Evolutionary conservation across 139 green algal species (phyloP).

Genomic region (Monoraphidium neglectum): DNA sequence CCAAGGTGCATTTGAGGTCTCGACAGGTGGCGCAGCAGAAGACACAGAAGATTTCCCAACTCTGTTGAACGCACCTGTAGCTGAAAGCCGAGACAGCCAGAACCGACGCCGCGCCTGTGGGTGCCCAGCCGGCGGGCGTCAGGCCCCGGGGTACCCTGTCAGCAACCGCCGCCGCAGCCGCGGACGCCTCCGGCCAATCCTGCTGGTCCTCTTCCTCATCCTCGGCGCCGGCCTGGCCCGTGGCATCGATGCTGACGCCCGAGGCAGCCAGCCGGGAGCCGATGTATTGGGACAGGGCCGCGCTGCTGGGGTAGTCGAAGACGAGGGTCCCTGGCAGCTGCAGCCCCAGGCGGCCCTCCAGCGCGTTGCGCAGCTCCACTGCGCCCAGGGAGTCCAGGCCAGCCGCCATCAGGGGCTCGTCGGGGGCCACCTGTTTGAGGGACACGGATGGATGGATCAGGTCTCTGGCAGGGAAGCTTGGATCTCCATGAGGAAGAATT

Average conservation of each 20-base stretch:
- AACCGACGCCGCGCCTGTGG: too few species aligned
- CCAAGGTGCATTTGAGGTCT: background rate
- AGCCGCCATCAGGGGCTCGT: constrained; percentile 78
- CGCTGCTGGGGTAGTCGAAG: constrained; percentile 72
- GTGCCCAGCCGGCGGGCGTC: too few species aligned
- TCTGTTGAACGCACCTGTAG: too few species aligned
- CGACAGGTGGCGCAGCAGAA: background rate
- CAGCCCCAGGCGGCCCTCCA: constrained; percentile 55
- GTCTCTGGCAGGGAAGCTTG: too few species aligned
- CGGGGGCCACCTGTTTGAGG: constrained; percentile 12
- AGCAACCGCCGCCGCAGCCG: background rate
- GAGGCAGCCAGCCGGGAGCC: background rate
- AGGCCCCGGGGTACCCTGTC: too few species aligned
- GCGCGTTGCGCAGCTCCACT: constrained; percentile 79
- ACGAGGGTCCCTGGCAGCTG: constrained; percentile 67
- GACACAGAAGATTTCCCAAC: too few species aligned
- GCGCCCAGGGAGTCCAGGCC: constrained; percentile 80
- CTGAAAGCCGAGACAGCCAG: too few species aligned
- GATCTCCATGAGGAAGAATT: too few species aligned
- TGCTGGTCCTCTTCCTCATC: background rate
- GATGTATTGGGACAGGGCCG: constrained; percentile 42
- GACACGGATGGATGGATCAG: too few species aligned
- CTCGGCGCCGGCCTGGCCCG: too few species aligned
- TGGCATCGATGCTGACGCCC: background rate
- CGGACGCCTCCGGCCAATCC: background rate